phyloP scores from a whole-genome alignment of 192 early-diverging fungal species.

The Coemansia sp. region DNA sequence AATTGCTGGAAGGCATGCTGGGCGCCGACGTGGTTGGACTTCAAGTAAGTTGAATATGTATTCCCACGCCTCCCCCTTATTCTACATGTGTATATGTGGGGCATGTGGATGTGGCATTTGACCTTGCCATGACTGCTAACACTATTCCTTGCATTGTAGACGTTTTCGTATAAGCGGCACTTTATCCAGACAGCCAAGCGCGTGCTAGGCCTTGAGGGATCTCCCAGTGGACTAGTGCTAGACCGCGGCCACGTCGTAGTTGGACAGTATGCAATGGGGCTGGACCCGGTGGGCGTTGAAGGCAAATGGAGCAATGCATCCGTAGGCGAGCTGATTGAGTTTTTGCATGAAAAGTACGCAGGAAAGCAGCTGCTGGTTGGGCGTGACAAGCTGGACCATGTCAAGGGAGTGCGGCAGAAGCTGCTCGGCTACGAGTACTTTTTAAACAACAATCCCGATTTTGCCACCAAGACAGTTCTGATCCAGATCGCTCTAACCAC shows the following conservation, averaged over 20 bases:
- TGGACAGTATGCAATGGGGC: slow-evolving; percentile 93
- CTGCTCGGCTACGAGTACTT: slow-evolving; percentile 90
- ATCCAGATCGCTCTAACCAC: slow-evolving; percentile 95
- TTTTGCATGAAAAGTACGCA: slow-evolving; percentile 83
- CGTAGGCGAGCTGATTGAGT: slow-evolving; percentile 74
- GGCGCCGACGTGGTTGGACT: slow-evolving; percentile 89
- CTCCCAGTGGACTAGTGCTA: slow-evolving; percentile 79
- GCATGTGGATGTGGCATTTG: too few species aligned
- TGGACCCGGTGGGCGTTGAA: slow-evolving; percentile 75
- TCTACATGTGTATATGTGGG: too few species aligned
- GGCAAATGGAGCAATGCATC: slow-evolving; percentile 65
- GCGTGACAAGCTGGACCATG: slow-evolving; percentile 92
- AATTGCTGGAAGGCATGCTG: slow-evolving; percentile 87
- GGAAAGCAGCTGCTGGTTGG: slow-evolving; percentile 92
- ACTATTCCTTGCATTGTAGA: slow-evolving; percentile 55
- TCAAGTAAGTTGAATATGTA: slow-evolving; percentile 37
- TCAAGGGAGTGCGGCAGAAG: slow-evolving; percentile 96
- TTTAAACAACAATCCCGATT: slow-evolving; percentile 82
- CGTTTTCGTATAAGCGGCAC: slow-evolving; percentile 89
- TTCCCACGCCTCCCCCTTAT: neutral
- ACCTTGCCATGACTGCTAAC: neutral
- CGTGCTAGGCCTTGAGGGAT: slow-evolving; percentile 82
- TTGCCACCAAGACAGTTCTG: slow-evolving; percentile 85
- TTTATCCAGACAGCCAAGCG: slow-evolving; percentile 87
- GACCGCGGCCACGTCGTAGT: slow-evolving; percentile 78